Evolutionary conservation across 31 red algal species (phyloP).

Genomic region (Asparagopsis taxiformis): DNA sequence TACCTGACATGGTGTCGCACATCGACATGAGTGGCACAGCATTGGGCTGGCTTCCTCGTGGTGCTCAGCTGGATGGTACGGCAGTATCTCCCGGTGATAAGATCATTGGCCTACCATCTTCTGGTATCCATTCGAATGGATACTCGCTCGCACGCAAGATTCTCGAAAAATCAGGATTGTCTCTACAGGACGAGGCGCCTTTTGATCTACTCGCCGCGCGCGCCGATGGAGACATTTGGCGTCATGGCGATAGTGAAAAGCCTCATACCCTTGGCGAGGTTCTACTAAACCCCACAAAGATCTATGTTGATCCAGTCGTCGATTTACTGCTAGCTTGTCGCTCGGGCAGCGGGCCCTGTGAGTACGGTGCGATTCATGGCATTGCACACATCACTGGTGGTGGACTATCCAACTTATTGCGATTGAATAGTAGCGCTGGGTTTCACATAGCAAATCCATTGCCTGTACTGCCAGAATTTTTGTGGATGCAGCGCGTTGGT

Average conservation of each 20-base stretch:
- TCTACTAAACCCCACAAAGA: conserved; percentile 83
- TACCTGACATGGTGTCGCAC: conserved; percentile 82
- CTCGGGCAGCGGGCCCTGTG: conserved; percentile 34
- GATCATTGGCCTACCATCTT: conserved; percentile 81
- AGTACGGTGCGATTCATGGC: conserved; percentile 68
- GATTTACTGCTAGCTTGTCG: conserved; percentile 62
- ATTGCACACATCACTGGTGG: conserved; percentile 94
- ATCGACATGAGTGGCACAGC: conserved; percentile 88
- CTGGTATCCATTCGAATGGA: conserved; percentile 94
- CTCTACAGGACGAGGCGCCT: conserved; percentile 50
- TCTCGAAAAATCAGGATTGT: conserved; percentile 29
- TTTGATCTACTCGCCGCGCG: conserved; percentile 32
- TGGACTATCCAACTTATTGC: conserved; percentile 80
- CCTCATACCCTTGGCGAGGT: conserved; percentile 70
- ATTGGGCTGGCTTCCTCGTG: conserved; percentile 73
- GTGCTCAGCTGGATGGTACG: conserved; percentile 55
- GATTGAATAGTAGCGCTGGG: conserved; percentile 49
- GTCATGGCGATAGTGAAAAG: conserved; percentile 17
- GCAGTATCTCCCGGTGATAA: conserved; percentile 54
- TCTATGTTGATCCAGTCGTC: conserved; percentile 89
- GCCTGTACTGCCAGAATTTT: conserved; percentile 76
- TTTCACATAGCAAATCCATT: conserved; percentile 65
- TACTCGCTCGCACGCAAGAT: conserved; percentile 83
- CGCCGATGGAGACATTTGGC: conserved; percentile 34
- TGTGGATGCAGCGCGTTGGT: conserved; percentile 71